Base-by-base conservation (phyloP, 192 early-diverging fungal genomes). In the Coemansia sp. region DNA sequence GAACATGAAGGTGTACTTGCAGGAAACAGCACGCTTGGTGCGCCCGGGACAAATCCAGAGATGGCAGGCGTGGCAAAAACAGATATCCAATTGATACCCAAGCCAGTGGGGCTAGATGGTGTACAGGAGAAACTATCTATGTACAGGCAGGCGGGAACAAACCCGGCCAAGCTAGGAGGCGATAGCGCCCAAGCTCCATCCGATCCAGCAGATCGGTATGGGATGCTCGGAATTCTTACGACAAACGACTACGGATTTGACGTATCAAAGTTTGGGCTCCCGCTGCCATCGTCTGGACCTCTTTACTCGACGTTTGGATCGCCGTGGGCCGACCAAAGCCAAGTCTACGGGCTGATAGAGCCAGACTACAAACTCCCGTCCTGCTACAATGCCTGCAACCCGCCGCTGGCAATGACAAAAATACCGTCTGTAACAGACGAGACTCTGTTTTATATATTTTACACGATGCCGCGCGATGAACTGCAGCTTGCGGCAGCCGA, bases 361-460 rank as follows among this genome's bases (percentile, higher is more conserved):
- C 94, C 94, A 7, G 91, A 91, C 48, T 99, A 90, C 59, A 85
- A 86, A 59, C 82, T 94, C 7, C 95, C 96, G 6, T 59, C 87
- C 7, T 96, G 94, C 73, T 99, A 99, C 75, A 88, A 87, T 49
- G 86, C 87, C 4, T 88, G 87, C 58, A 82, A 84, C 20, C 84
- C 90, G 59, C 93, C 87, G 68, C 86, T 84, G 48, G 86, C 92
- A 12, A 81, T 90, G 48, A 81, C 87, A 45, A 90, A 90, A 66
- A 84, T 99, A 58, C 68, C 83, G 16, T 77, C 85, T 12, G 88
- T 95, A 30, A 81, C 84, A 45, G 96, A 98, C 62, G 95, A 98
- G 65, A 93, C 94, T n/a, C 83, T 99, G 63, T 95, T 99, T 64
- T 97, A 98, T 84, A 86, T 95, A 39, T 99, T 99, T 80, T 98